Evolutionary conservation across 768 basidiomycete species (phyloP).

Genomic region (Sporobolomyces pararoseus): DNA sequence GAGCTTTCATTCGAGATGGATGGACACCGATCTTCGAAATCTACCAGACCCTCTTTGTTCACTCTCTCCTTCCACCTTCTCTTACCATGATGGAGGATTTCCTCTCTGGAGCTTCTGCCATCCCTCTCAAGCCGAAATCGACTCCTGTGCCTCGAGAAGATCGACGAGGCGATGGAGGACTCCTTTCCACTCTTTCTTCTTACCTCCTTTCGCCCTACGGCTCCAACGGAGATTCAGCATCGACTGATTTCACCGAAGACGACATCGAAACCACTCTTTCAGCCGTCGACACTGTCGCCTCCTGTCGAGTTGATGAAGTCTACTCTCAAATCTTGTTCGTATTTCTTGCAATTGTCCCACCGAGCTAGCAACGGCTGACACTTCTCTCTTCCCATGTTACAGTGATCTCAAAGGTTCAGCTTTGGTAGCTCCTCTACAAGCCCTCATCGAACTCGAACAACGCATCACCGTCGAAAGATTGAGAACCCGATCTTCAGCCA

Average conservation of each 20-base stretch:
- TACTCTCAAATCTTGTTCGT: constrained; percentile 88
- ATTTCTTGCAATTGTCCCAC: too few species aligned
- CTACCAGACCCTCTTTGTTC: constrained; percentile 91
- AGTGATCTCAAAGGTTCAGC: constrained; percentile 77
- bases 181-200: constrained; percentile 87
- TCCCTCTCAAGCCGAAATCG: constrained; percentile 66
- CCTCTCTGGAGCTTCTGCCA: constrained; percentile 86
- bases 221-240: constrained; percentile 50
- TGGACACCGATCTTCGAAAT: constrained; percentile 98
- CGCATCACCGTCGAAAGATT: constrained; percentile 72
- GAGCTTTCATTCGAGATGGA: constrained; percentile 85
- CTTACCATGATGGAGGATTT: constrained; percentile 99
- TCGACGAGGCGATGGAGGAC: constrained; percentile 72
- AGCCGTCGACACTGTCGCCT: constrained; percentile 88
- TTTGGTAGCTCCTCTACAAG: constrained; percentile 74
- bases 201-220: constrained; percentile 95
- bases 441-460: constrained; percentile 84
- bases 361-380: too few species aligned
- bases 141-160: constrained; percentile 50
- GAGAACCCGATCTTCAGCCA: constrained; percentile 14
- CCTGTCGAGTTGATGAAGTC: constrained; percentile 88
- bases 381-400: constrained; percentile 13
- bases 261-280: constrained; percentile 92
- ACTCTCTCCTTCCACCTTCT: constrained; percentile 79
- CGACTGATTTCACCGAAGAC: constrained; percentile 59